Evolutionary conservation across 2,329 filamentous ascomycete genomes (phyloP).

Genomic region (Trichophaea hybrida): DNA sequence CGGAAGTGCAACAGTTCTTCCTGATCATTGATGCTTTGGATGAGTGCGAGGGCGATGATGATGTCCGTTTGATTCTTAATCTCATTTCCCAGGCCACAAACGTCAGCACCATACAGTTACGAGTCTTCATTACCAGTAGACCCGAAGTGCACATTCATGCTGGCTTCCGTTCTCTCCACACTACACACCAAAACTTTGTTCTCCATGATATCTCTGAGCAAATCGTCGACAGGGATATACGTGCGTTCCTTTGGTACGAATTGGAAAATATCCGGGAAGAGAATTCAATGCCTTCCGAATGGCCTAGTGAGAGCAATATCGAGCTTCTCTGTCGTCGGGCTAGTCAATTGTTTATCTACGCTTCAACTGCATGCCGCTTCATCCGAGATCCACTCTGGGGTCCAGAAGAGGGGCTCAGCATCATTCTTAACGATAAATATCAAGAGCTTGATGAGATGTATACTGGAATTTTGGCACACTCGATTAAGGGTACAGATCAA

Average conservation of each 20-base stretch:
- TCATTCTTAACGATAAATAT: slow-evolving; percentile 1
- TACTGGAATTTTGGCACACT: background rate
- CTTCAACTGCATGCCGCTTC: slow-evolving; percentile 27
- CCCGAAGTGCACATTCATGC: slow-evolving; percentile 23
- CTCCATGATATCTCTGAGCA: no score
- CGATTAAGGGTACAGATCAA: background rate
- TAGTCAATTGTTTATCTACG: slow-evolving; percentile 27
- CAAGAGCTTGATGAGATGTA: background rate
- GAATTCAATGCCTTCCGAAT: background rate
- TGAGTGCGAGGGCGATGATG: slow-evolving; percentile 26
- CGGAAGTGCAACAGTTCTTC: background rate
- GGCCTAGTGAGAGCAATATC: slow-evolving; percentile 16
- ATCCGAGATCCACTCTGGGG: slow-evolving; percentile 12
- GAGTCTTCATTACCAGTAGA: slow-evolving; percentile 25
- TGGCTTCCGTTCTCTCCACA: slow-evolving; percentile 12
- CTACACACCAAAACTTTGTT: slow-evolving; percentile 8
- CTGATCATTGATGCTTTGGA: slow-evolving; percentile 29
- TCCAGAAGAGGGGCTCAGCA: slow-evolving; percentile 6
- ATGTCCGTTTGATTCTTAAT: slow-evolving; percentile 17
- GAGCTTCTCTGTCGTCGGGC: slow-evolving; percentile 20
- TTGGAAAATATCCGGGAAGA: slow-evolving; percentile 15
- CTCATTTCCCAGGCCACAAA: slow-evolving; percentile 12
- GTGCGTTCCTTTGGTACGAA: slow-evolving; percentile 18
- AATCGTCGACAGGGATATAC: slow-evolving; percentile 28
- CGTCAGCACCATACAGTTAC: slow-evolving; percentile 13